Percentiles rank a stretch among this genome's conserved stretches.
These are phyloP conservation scores for Blepharisma japonicum DNA, from an alignment of 73 alveolate species.

Conservation along the genomic window DNA sequence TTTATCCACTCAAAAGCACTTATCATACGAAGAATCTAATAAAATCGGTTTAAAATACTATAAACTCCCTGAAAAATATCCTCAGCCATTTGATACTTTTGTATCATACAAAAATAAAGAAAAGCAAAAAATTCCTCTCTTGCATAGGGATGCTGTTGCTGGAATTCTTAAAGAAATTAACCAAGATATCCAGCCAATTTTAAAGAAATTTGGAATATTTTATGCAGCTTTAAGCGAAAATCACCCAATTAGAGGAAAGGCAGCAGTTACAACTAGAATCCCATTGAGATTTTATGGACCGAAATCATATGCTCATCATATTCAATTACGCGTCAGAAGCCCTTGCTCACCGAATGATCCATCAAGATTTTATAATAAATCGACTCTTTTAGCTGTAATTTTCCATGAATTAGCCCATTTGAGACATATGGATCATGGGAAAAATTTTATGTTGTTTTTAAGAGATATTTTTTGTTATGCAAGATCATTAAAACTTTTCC, in stretches of 20 bases:
- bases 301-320: not conserved
- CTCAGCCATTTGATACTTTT: no score
- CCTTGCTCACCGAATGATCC: not conserved
- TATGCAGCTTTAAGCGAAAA: not conserved
- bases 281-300: not conserved
- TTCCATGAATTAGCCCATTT: not conserved
- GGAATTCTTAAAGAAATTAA: not conserved
- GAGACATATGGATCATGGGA: not conserved
- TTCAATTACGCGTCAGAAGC: not conserved
- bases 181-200: conserved; percentile 1
- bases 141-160: no score
- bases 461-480: conserved; percentile 5
- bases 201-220: not conserved
- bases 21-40: no score
- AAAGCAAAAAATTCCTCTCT: no score
- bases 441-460: not conserved
- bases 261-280: not conserved
- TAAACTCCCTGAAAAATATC: no score
- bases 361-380: not conserved
- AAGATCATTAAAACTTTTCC: not conserved
- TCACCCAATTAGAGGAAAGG: not conserved
- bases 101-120: no score
- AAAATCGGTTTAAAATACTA: no score
- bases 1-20: no score
- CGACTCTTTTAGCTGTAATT: not conserved